These are phyloP conservation scores for Clavispora santaluciae DNA, from an alignment of 805 yeast genomes.

Conservation along the genomic window DNA sequence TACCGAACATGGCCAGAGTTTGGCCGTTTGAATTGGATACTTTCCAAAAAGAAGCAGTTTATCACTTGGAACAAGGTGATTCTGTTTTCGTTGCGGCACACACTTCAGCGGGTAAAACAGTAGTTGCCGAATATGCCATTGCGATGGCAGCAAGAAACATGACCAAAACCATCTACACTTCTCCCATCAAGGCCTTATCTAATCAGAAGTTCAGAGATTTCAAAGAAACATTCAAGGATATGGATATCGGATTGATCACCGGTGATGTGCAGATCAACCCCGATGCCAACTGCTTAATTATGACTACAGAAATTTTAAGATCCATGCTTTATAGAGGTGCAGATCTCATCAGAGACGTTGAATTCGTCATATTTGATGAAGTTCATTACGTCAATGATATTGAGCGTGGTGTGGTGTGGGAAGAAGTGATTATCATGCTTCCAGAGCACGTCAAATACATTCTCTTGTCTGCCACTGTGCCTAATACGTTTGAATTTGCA, in stretches of 20 bases:
- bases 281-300: conserved; percentile 90
- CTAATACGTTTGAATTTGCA: conserved; percentile 97
- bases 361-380: conserved; percentile 95
- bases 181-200: conserved; percentile 88
- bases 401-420: conserved; percentile 99
- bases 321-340: conserved; percentile 97
- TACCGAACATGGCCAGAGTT: conserved; percentile 87
- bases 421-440: conserved; percentile 94
- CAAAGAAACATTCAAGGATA: conserved; percentile 68
- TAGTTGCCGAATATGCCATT: conserved; percentile 96
- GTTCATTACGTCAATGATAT: conserved; percentile 97
- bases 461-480: conserved; percentile 92
- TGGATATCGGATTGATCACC: conserved; percentile 90
- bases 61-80: conserved; percentile 94
- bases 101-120: conserved; percentile 98
- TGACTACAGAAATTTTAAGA: conserved; percentile 96
- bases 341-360: conserved; percentile 93
- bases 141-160: conserved; percentile 94
- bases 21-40: conserved; percentile 96
- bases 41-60: conserved; percentile 95
- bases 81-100: conserved; percentile 99
- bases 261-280: conserved; percentile 98
- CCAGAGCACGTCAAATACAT: conserved; percentile 95
- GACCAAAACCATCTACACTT: conserved; percentile 95
- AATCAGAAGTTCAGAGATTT: conserved; percentile 90